A percentile compares a stretch with the other conserved stretches of the same genome.
Evolutionary conservation across 1,284 basidiomycete species (phyloP).

Genomic region (Tetrapyrgos nigripes): DNA sequence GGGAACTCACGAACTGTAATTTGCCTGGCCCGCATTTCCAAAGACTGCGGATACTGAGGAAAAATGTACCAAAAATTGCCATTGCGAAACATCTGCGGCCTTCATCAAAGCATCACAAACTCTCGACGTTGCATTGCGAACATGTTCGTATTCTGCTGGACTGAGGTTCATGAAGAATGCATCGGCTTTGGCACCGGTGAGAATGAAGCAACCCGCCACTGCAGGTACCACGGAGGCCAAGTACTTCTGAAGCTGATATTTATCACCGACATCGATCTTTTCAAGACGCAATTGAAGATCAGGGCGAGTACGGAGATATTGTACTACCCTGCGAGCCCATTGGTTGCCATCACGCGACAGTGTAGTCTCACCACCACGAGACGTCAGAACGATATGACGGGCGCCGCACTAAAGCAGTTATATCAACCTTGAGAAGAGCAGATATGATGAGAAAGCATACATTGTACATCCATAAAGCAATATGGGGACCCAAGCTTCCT

Average conservation of each 20-base stretch:
- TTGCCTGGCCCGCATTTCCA: conserved; percentile 47
- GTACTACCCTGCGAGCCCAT: conserved; percentile 30
- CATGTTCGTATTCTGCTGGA: conserved; percentile 33
- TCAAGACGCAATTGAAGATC: conserved; percentile 36
- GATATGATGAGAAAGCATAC: conserved; percentile 23
- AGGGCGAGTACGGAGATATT: conserved; percentile 33
- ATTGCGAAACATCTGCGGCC: conserved; percentile 20
- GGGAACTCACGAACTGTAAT: conserved; percentile 41
- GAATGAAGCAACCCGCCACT: conserved; percentile 43
- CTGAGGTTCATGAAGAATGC: conserved; percentile 37
- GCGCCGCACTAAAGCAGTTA: conserved; percentile 41
- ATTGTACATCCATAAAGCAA: conserved; percentile 46
- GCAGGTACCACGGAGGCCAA: conserved; percentile 10
- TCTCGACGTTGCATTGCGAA: conserved; percentile 36
- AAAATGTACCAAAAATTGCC: conserved; percentile 46
- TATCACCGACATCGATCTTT: conserved; percentile 28
- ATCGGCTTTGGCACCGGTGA: conserved; percentile 40
- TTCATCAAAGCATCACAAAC: conserved; percentile 33
- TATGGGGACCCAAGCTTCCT: conserved; percentile 38
- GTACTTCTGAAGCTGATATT: conserved; percentile 28
- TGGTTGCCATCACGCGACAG: conserved; percentile 17
- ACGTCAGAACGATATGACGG: conserved; percentile 42
- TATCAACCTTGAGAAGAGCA: not conserved
- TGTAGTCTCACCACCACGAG: conserved; percentile 37
- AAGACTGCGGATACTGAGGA: conserved; percentile 41